These are phyloP conservation scores for Ogataea neopini DNA, from an alignment of 805 yeast genomes.

Conservation along the genomic window DNA sequence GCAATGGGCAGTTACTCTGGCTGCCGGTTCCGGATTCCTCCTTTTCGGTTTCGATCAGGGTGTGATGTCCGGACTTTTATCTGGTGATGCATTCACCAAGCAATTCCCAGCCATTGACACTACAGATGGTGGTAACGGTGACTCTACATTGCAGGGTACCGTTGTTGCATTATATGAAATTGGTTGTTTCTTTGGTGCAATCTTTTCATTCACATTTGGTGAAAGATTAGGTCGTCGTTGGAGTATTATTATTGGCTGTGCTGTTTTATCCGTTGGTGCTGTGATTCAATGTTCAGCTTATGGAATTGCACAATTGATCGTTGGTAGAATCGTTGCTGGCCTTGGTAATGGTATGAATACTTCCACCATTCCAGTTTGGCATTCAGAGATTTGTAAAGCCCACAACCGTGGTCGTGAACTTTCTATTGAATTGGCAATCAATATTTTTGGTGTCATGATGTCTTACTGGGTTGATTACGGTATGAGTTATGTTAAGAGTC, in stretches of 20 bases:
- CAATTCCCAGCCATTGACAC: slow-evolving; percentile 49
- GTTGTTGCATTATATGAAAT: slow-evolving; percentile 50
- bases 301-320: slow-evolving; percentile 48
- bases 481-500: slow-evolving; percentile 47
- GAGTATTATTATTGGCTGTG: slow-evolving; percentile 52
- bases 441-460: slow-evolving; percentile 64
- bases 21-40: slow-evolving; percentile 45
- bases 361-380: slow-evolving; percentile 71
- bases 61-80: slow-evolving; percentile 58
- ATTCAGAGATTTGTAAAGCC: slow-evolving; percentile 67
- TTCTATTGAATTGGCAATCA: slow-evolving; percentile 58
- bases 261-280: slow-evolving; percentile 64
- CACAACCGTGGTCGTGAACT: slow-evolving; percentile 69
- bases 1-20: slow-evolving; percentile 28
- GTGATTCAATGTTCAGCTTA: slow-evolving; percentile 50
- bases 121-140: slow-evolving; percentile 19
- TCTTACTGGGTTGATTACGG: slow-evolving; percentile 68
- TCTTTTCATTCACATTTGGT: slow-evolving; percentile 41
- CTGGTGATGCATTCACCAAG: slow-evolving; percentile 57
- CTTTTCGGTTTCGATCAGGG: slow-evolving; percentile 76
- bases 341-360: slow-evolving; percentile 70
- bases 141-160: slow-evolving; percentile 43
- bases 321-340: slow-evolving; percentile 68
- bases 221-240: slow-evolving; percentile 61
- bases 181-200: slow-evolving; percentile 48